Evolutionary conservation across 345 rosid genomes (phyloP).

Genomic region (Moricandia moricandioides): DNA sequence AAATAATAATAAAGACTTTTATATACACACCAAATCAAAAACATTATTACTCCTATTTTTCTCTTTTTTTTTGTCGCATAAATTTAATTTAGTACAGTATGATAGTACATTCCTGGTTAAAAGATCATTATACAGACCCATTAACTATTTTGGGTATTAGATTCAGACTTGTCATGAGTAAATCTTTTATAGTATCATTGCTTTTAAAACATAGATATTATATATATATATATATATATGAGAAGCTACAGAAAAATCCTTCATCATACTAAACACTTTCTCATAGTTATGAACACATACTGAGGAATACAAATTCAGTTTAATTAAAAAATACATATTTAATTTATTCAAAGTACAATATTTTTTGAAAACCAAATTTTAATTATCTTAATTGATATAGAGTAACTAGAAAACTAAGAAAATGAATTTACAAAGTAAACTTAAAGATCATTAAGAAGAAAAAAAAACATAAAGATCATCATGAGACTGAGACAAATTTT

Average conservation of each 20-base stretch:
- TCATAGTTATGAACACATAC: background rate
- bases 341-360: background rate
- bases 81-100: background rate
- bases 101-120: background rate
- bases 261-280: background rate
- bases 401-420: background rate
- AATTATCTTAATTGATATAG: background rate
- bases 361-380: background rate
- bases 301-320: background rate
- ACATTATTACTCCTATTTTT: background rate
- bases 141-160: constrained; percentile 11
- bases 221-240: no score
- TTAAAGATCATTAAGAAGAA: background rate
- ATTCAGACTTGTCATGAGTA: background rate
- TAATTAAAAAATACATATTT: background rate
- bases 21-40: background rate
- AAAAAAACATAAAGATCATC: background rate
- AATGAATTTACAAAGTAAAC: background rate
- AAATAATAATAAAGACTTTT: background rate
- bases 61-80: background rate
- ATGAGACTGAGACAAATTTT: background rate
- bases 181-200: background rate
- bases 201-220: no score
- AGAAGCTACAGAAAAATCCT: background rate
- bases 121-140: background rate